Evolutionary conservation across 306 rosid genomes (phyloP).

Genomic region (Echinosophora koreensis): DNA sequence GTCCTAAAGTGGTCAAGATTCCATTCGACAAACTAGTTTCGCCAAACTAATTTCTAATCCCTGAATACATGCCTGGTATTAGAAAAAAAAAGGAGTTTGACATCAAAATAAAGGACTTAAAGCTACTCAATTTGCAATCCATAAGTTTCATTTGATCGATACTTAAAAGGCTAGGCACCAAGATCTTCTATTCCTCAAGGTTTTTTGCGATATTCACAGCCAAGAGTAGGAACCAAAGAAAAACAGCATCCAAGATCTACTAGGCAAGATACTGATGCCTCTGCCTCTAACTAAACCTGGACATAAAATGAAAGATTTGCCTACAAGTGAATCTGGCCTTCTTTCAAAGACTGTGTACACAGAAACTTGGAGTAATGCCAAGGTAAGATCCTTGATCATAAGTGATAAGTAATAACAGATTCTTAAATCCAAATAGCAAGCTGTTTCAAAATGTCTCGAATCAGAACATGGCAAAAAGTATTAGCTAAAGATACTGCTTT

Average conservation of each 20-base stretch:
- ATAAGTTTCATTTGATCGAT: slow-evolving; percentile 13
- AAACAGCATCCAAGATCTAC: slow-evolving; percentile 25
- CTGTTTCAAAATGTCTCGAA: too few species aligned
- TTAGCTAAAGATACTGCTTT: slow-evolving; percentile 52
- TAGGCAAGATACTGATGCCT: slow-evolving; percentile 11
- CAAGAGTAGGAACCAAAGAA: slow-evolving; percentile 7
- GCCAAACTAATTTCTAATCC: too few species aligned
- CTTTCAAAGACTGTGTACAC: too few species aligned
- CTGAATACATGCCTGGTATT: too few species aligned
- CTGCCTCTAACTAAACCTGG: slow-evolving; percentile 32
- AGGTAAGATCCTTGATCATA: too few species aligned
- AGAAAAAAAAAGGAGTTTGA: too few species aligned
- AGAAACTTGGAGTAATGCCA: too few species aligned
- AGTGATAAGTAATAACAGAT: too few species aligned
- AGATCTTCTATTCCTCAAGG: slow-evolving; percentile 17
- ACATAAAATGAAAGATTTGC: slow-evolving; percentile 4
- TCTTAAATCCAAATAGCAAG: too few species aligned
- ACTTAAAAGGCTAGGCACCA: slow-evolving; percentile 10
- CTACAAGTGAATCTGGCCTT: slow-evolving; percentile 31
- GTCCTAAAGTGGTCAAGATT: too few species aligned
- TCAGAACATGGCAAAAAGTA: slow-evolving; percentile 48
- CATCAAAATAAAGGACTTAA: not conserved
- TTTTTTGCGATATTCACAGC: slow-evolving; percentile 25
- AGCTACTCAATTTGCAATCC: slow-evolving; percentile 20
- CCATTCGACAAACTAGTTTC: too few species aligned